Base-by-base conservation (phyloP, 768 basidiomycete genomes). In the Tricholoma saponaceum region DNA sequence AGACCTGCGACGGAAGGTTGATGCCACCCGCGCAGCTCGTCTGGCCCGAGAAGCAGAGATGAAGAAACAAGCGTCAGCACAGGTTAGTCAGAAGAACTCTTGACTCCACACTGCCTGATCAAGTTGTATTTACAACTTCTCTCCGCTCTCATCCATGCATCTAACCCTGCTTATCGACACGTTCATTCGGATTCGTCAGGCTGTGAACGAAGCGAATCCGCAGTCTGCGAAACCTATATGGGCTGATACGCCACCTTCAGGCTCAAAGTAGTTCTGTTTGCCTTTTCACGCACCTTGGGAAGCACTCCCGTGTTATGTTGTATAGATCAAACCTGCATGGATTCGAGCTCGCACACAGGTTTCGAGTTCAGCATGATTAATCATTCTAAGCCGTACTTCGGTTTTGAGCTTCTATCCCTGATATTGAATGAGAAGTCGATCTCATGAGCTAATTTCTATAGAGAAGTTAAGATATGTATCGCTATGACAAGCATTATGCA, bases 1-100 rank as follows among this genome's bases (percentile, higher is more conserved):
- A 60, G 84, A 85, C 72, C 68, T 87, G 59, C 79, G 77, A 62
- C 78, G 81, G 49, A 82, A 81, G 62, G 86, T 88, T 16, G 87
- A 89, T 62, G 80, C 80, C 2, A 75, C 78, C 56, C 79, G 83
- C 33, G 78, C 78, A 14, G 71, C 79, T 7, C 78, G 87, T 28
- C 62, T 79, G 10, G 77, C 79, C 3, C 74, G 79, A 66, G 87
- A 87, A 72, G 74, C 74, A 50, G 80, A 79, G 57, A 75, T 78
- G 66, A 78, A 77, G 66, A 78, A 76, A 63, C 80, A 81, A 64
- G 72, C 77, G 5, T 74, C 78, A 56, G 78, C 76, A 4, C 82
- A 84, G 80, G 84, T 80, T 54, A 67, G 79, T 58, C 56, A 14
- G n/a, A 20, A 54, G 30, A 50, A 28, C n/a, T n/a, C 47, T n/a